phyloP scores from a whole-genome alignment of 2,329 filamentous ascomycete genomes.

The Fusarium chaquense region DNA sequence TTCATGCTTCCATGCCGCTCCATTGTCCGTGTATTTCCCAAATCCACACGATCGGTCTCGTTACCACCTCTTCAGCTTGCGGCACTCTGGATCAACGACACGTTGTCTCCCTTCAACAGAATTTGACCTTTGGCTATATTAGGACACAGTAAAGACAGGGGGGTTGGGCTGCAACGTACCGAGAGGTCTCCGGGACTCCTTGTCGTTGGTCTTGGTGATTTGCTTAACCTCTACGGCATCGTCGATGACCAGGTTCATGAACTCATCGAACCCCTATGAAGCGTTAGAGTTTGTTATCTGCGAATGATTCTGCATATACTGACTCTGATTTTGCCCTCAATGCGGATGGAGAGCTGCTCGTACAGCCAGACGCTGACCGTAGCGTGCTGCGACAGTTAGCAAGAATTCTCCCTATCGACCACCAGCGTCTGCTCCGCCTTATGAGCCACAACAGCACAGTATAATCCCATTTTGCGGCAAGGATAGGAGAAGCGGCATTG shows the following conservation, averaged over 20 bases:
- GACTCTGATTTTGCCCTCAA: constrained; percentile 96
- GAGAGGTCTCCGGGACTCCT: constrained; percentile 81
- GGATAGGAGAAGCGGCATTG: not conserved
- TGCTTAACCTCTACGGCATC: constrained; percentile 93
- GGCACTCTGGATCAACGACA: constrained; percentile 79
- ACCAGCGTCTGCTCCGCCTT: not conserved
- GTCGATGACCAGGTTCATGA: constrained; percentile 98
- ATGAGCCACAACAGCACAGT: constrained; percentile 4
- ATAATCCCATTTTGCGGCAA: not conserved
- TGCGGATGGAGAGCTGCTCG: constrained; percentile 92
- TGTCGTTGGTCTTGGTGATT: constrained; percentile 80
- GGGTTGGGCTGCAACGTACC: constrained; percentile 65
- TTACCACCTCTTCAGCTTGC: constrained; percentile 44
- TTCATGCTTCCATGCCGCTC: constrained; percentile 23
- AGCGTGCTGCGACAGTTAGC: constrained; percentile 67
- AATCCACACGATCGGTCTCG: constrained; percentile 7
- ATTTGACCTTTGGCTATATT: constrained; percentile 75
- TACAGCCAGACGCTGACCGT: constrained; percentile 97
- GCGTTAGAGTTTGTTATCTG: constrained; percentile 4
- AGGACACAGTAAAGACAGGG: not conserved
- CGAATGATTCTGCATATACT: constrained; percentile 48
- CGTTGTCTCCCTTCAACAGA: constrained; percentile 88
- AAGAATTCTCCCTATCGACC: not conserved
- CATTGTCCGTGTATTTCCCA: constrained; percentile 11
- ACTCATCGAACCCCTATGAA: constrained; percentile 94